phyloP scores from a whole-genome alignment of 192 early-diverging fungal species.

The Coemansia sp. region DNA sequence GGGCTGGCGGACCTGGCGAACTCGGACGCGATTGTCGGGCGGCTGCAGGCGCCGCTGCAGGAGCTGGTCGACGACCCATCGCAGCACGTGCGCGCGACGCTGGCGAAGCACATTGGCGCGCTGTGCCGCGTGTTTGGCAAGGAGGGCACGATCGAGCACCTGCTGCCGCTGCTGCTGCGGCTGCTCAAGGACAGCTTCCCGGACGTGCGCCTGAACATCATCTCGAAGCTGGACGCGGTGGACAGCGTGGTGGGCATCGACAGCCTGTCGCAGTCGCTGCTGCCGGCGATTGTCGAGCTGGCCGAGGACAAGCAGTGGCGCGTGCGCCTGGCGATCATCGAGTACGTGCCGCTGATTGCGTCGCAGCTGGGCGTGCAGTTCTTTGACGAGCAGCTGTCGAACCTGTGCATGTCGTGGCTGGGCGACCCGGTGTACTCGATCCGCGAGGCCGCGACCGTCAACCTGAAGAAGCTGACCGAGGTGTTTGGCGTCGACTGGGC shows the following conservation, averaged over 20 bases:
- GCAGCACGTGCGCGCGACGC: conserved; percentile 91
- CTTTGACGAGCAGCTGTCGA: conserved; percentile 95
- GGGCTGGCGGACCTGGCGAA: conserved; percentile 75
- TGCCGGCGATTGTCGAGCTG: conserved; percentile 98
- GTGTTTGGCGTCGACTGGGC: conserved; percentile 99
- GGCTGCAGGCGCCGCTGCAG: conserved; percentile 84
- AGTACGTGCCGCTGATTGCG: conserved; percentile 97
- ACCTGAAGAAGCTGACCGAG: conserved; percentile 93
- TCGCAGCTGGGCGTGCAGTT: conserved; percentile 93
- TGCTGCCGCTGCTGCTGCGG: conserved; percentile 93
- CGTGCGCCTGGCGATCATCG: conserved; percentile 97
- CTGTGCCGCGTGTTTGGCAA: conserved; percentile 94
- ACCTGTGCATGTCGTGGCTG: conserved; percentile 98
- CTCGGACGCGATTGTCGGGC: conserved; percentile 73
- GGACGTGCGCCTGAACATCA: conserved; percentile 98
- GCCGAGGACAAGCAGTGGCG: conserved; percentile 99
- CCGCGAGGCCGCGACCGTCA: conserved; percentile 93
- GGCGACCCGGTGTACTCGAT: conserved; percentile 96
- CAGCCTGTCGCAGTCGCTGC: conserved; percentile 90
- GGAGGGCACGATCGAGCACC: conserved; percentile 90
- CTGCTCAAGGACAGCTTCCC: conserved; percentile 96
- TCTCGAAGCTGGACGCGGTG: conserved; percentile 95
- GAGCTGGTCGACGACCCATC: conserved; percentile 95
- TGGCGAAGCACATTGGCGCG: conserved; percentile 96
- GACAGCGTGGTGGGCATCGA: conserved; percentile 98